Conservation (phyloP, 345 rosid genomes). For the Eucalyptus erythrocorys region DNA sequence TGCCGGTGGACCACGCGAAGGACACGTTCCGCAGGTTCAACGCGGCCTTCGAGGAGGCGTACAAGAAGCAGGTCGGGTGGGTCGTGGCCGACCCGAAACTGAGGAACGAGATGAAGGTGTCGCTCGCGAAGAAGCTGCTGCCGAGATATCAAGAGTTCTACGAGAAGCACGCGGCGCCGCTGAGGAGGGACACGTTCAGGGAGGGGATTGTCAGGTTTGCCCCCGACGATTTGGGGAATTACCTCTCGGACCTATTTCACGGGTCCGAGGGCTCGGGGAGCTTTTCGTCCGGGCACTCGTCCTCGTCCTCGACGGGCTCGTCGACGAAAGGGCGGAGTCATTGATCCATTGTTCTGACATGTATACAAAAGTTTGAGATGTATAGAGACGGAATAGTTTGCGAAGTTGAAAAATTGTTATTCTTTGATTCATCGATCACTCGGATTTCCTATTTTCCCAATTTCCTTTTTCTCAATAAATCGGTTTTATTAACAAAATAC, state of each 20-base stretch:
- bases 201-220: constrained; percentile 28
- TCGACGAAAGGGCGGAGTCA: neutral
- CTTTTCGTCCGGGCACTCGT: constrained; percentile 11
- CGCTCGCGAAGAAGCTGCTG: constrained; percentile 32
- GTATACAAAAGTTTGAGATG: neutral
- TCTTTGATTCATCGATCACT: neutral
- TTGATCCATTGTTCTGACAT: neutral
- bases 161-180: constrained; percentile 11
- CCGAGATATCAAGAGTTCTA: constrained; percentile 41
- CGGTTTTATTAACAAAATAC: neutral
- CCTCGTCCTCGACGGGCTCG: neutral
- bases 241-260: constrained; percentile 31
- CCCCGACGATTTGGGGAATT: constrained; percentile 55
- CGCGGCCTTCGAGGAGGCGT: constrained; percentile 41
- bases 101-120: constrained; percentile 41
- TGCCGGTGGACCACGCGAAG: constrained; percentile 9
- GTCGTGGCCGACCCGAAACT: constrained; percentile 39
- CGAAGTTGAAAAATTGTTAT: neutral
- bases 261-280: constrained; percentile 22
- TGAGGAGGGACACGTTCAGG: neutral
- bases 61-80: constrained; percentile 46
- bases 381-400: neutral
- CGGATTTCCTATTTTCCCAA: neutral
- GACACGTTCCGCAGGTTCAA: constrained; percentile 41
- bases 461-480: neutral